phyloP scores from a whole-genome alignment of 2,329 filamentous ascomycete species.

The Fusarium verticillioides region DNA sequence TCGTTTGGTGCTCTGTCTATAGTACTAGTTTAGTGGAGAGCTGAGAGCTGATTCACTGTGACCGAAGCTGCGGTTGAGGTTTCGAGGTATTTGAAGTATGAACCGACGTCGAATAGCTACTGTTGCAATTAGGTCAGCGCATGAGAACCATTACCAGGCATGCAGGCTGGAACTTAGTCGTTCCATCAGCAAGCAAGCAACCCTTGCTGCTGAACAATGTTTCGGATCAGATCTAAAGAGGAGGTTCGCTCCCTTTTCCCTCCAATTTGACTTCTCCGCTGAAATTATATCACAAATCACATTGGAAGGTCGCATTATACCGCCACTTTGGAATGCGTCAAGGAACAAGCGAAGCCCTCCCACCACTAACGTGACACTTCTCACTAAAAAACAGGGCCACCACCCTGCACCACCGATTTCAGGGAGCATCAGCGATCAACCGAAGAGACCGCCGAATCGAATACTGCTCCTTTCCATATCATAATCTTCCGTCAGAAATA shows the following conservation, averaged over 20 bases:
- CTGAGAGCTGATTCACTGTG: background rate
- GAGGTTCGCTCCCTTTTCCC: fast-evolving
- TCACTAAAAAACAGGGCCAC: background rate
- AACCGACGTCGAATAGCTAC: too few species aligned
- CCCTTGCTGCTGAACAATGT: background rate
- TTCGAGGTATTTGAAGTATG: too few species aligned
- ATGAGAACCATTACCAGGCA: background rate
- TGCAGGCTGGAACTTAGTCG: fast-evolving
- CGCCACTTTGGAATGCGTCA: background rate
- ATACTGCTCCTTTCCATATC: background rate
- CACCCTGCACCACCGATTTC: background rate
- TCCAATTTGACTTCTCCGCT: background rate
- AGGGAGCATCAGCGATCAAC: background rate
- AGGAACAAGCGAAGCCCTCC: background rate
- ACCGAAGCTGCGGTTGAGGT: too few species aligned
- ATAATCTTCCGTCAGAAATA: background rate
- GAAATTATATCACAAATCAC: fast-evolving
- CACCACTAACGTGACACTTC: background rate
- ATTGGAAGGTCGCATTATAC: background rate
- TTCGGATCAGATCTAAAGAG: too few species aligned
- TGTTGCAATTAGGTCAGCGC: too few species aligned
- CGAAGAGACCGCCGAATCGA: too few species aligned
- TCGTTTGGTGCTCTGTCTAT: background rate
- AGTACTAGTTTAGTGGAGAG: too few species aligned
- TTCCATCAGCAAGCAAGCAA: too few species aligned